These are phyloP conservation scores for Adiantum capillusveneris DNA, from an alignment of 75 land plant genomes.

Conservation along the genomic window DNA sequence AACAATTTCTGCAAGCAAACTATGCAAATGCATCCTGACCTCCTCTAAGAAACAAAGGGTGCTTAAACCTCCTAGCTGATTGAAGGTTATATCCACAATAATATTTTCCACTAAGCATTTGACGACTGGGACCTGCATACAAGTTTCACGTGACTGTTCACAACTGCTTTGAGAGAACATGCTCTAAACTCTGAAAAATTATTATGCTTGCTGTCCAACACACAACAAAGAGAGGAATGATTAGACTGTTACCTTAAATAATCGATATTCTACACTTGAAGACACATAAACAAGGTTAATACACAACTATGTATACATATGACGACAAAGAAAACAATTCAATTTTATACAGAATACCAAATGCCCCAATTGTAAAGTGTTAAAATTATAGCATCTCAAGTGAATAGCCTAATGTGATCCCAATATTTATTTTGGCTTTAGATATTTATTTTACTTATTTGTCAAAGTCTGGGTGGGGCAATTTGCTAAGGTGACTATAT, in stretches of 20 bases:
- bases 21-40: constrained; percentile 15
- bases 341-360: neutral
- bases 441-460: no score
- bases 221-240: no score
- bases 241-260: neutral
- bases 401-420: no score
- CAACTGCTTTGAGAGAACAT: constrained; percentile 3
- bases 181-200: neutral
- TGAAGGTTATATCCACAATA: constrained; percentile 61
- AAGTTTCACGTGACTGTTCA: no score
- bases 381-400: no score
- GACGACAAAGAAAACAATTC: neutral
- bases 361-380: neutral
- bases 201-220: no score
- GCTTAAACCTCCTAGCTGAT: constrained; percentile 59
- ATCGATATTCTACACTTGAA: neutral
- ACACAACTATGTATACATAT: neutral
- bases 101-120: constrained; percentile 58
- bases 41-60: constrained; percentile 62
- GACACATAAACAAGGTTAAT: neutral
- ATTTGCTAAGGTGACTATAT: no score
- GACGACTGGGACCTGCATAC: constrained; percentile 54
- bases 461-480: no score
- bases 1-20: neutral
- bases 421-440: no score